Percentiles rank a stretch among this genome's conserved stretches.
These are phyloP conservation scores for Exsudoporus frostii DNA, from an alignment of 768 basidiomycete species.

Conservation along the genomic window DNA sequence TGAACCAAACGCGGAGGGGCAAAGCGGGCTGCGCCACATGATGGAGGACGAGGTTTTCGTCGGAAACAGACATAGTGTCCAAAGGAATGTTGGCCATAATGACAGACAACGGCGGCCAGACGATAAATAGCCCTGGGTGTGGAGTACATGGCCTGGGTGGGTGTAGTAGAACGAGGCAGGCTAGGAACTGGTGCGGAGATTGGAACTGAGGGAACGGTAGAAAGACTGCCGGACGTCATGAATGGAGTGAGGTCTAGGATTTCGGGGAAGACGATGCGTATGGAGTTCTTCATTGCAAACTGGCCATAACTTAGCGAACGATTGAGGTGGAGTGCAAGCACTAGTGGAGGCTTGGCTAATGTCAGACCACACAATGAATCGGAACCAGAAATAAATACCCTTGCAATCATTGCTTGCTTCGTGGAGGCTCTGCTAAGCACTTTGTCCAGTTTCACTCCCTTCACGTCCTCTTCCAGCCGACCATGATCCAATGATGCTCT, in stretches of 20 bases:
- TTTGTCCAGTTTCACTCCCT: conserved; percentile 77
- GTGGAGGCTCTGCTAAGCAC: conserved; percentile 72
- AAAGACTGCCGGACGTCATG: conserved; percentile 78
- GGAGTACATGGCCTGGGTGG: conserved; percentile 52
- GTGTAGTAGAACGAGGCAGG: conserved; percentile 49
- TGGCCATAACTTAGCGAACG: conserved; percentile 82
- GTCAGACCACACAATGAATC: conserved; percentile 16
- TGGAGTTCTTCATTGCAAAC: conserved; percentile 78
- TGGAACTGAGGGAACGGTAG: conserved; percentile 62
- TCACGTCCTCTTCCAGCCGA: conserved; percentile 79
- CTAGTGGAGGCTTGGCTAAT: conserved; percentile 66
- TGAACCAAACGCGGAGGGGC: conserved; percentile 38
- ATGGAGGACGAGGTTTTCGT: conserved; percentile 63
- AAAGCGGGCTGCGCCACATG: conserved; percentile 38
- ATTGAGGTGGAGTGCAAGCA: conserved; percentile 88
- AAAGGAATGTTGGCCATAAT: conserved; percentile 89
- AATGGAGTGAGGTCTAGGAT: conserved; percentile 86
- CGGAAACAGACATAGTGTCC: conserved; percentile 95
- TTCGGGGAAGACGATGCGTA: conserved; percentile 80
- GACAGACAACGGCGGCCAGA: conserved; percentile 82
- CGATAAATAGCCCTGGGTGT: conserved; percentile 76
- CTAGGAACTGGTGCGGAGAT: conserved; percentile 62
- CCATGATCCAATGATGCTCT: conserved; percentile 65
- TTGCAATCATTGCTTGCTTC: conserved; percentile 89
- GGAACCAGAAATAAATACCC: conserved; percentile 41